Evolutionary conservation across 2,329 filamentous ascomycete species (phyloP).

Genomic region (Ampelomyces quisqualis): DNA sequence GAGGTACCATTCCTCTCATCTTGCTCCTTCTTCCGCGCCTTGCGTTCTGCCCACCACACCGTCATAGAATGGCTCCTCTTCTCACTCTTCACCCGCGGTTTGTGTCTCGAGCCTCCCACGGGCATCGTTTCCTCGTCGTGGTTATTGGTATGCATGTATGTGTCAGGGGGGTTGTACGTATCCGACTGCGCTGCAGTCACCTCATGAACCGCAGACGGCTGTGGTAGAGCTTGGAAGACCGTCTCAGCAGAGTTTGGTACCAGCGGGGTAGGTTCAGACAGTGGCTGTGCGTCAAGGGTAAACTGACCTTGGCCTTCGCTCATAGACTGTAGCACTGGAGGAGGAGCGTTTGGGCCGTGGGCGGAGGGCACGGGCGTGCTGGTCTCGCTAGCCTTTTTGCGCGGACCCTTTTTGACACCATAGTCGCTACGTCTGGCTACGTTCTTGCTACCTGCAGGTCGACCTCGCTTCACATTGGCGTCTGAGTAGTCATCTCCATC

Average conservation of each 20-base stretch:
- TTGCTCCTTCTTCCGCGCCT: slow-evolving; percentile 40
- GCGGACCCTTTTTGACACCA: slow-evolving; percentile 53
- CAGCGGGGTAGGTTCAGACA: slow-evolving; percentile 20
- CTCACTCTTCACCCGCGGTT: slow-evolving; percentile 46
- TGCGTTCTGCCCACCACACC: slow-evolving; percentile 50
- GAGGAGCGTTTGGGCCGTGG: slow-evolving; percentile 27
- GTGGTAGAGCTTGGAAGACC: slow-evolving; percentile 40
- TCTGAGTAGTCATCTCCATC: slow-evolving; percentile 32
- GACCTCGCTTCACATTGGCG: slow-evolving; percentile 33
- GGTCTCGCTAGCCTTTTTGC: slow-evolving; percentile 38
- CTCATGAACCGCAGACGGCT: slow-evolving; percentile 28
- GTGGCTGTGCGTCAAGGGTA: slow-evolving; percentile 35
- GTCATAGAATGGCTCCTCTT: slow-evolving; percentile 50
- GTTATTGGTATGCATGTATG: slow-evolving; percentile 39
- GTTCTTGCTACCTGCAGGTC: slow-evolving; percentile 51
- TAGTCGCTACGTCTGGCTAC: slow-evolving; percentile 49
- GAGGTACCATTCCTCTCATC: slow-evolving; percentile 33
- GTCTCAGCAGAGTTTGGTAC: slow-evolving; percentile 35
- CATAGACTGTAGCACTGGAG: slow-evolving; percentile 37
- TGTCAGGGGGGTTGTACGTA: slow-evolving; percentile 32
- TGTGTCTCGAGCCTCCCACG: slow-evolving; percentile 31
- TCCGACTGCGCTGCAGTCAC: slow-evolving; percentile 18
- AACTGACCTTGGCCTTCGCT: slow-evolving; percentile 44
- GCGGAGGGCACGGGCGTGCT: slow-evolving; percentile 22
- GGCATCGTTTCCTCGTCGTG: slow-evolving; percentile 32